Conservation (phyloP, 2,329 filamentous ascomycete species). For the Lasiodiplodia sp. region DNA sequence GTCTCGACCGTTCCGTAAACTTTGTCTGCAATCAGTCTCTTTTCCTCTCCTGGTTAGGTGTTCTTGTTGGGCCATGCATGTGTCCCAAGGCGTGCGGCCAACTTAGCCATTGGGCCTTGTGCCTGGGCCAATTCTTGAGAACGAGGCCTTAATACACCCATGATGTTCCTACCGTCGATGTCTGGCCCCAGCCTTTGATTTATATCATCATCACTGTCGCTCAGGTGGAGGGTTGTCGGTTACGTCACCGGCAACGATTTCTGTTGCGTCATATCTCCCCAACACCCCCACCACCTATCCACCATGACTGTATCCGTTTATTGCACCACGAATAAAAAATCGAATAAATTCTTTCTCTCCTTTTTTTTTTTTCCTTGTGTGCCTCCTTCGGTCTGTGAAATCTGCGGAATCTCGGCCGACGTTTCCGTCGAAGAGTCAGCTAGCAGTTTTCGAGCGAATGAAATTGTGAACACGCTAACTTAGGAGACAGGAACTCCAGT, state of each 20-base stretch:
- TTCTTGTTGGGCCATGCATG: not conserved
- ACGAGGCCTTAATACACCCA: slow-evolving; percentile 4
- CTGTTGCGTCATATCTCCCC: slow-evolving; percentile 21
- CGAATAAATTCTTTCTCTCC: not conserved
- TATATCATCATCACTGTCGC: not conserved
- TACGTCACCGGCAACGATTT: slow-evolving; percentile 19
- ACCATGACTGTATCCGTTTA: not conserved
- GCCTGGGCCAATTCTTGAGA: slow-evolving; percentile 46
- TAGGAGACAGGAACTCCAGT: slow-evolving; percentile 36
- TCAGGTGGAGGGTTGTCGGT: not conserved
- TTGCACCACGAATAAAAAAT: slow-evolving; percentile 5
- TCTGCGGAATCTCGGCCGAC: not conserved
- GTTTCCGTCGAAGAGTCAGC: not conserved
- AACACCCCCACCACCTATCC: not conserved
- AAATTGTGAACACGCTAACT: not conserved
- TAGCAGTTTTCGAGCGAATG: not conserved
- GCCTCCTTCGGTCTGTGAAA: not conserved
- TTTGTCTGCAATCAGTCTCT: not conserved
- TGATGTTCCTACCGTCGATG: too few species aligned
- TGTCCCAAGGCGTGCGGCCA: not conserved
- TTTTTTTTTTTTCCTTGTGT: not conserved
- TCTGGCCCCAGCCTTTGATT: not conserved
- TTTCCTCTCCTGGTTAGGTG: not conserved
- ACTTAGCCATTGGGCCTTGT: not conserved
- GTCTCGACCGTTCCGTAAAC: not conserved